These are phyloP conservation scores for Lasiodiplodia sp. DNA, from an alignment of 2,329 filamentous ascomycete genomes.

Conservation along the genomic window DNA sequence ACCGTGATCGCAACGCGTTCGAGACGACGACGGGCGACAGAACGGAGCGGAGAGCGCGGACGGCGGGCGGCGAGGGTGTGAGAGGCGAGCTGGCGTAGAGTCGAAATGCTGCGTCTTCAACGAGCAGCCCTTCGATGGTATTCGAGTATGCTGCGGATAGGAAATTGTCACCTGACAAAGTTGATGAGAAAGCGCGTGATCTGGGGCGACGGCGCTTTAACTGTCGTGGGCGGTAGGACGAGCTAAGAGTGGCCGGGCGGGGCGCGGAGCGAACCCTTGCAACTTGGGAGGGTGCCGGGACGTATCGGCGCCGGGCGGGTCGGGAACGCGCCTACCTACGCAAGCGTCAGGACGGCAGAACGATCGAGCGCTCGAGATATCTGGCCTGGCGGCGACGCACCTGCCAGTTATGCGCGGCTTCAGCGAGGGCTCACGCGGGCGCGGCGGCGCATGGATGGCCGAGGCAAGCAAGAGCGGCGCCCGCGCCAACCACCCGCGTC, in stretches of 20 bases:
- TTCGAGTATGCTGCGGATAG: constrained; percentile 2
- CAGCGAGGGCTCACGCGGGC: constrained; percentile 14
- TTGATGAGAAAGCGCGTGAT: not conserved
- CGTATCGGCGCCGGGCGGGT: constrained; percentile 23
- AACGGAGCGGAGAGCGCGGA: not conserved
- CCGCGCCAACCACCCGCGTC: constrained; percentile 21
- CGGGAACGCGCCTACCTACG: constrained; percentile 20
- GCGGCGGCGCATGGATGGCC: constrained; percentile 23
- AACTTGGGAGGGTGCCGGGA: not conserved
- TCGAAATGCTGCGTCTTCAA: constrained; percentile 17
- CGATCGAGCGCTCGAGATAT: not conserved
- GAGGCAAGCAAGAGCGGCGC: constrained; percentile 22
- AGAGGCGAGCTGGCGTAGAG: not conserved
- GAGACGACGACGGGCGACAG: not conserved
- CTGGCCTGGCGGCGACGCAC: constrained; percentile 1
- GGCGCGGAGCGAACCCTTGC: constrained; percentile 11
- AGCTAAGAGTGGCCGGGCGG: constrained; percentile 11
- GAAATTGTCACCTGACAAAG: constrained; percentile 7
- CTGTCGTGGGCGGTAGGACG: constrained; percentile 8
- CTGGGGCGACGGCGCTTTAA: constrained; percentile 10
- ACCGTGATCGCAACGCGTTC: constrained; percentile 23
- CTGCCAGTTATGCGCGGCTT: not conserved
- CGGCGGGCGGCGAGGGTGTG: not conserved
- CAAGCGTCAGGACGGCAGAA: constrained; percentile 15
- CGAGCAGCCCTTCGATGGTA: constrained; percentile 13